Percentiles rank a stretch among this genome's conserved stretches.
Evolutionary conservation across 2,329 filamentous ascomycete species (phyloP).

Genomic region (Sporothrix pallida): DNA sequence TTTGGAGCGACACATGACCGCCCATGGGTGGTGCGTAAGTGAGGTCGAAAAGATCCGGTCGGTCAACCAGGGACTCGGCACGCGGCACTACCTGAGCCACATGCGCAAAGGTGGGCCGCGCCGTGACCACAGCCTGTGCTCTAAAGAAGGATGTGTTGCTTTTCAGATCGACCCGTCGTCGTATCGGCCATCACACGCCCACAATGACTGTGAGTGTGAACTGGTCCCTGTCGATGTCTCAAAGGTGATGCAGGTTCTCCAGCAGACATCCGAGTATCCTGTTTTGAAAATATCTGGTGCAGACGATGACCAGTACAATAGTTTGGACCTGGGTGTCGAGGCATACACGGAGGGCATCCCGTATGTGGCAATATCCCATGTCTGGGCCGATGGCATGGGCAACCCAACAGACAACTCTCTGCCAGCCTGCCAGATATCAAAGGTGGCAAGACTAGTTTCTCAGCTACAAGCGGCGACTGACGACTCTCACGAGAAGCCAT

Average conservation of each 20-base stretch:
- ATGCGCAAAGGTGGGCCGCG: constrained; percentile 34
- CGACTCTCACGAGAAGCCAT: constrained; percentile 15
- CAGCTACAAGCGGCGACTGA: neutral
- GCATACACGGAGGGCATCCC: constrained; percentile 38
- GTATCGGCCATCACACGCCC: constrained; percentile 40
- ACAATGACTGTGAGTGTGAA: constrained; percentile 39
- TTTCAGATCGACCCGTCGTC: constrained; percentile 44
- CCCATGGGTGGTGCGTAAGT: constrained; percentile 45
- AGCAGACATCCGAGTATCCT: neutral
- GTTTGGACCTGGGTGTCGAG: constrained; percentile 39
- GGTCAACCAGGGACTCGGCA: constrained; percentile 39
- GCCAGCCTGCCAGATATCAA: constrained; percentile 43
- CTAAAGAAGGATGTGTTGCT: constrained; percentile 40
- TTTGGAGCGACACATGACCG: constrained; percentile 42
- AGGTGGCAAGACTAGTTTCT: constrained; percentile 40
- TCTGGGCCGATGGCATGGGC: constrained; percentile 48
- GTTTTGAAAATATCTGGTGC: neutral
- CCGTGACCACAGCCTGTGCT: constrained; percentile 42
- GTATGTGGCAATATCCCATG: constrained; percentile 48
- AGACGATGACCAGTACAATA: neutral
- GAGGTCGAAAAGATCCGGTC: constrained; percentile 43
- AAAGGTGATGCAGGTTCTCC: neutral
- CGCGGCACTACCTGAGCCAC: constrained; percentile 41
- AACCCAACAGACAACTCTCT: constrained; percentile 44
- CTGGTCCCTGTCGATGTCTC: constrained; percentile 28